A percentile compares a stretch with the other conserved stretches of the same genome.
Evolutionary conservation across 805 yeast species (phyloP).

Genomic region (Ogataea siamensis): DNA sequence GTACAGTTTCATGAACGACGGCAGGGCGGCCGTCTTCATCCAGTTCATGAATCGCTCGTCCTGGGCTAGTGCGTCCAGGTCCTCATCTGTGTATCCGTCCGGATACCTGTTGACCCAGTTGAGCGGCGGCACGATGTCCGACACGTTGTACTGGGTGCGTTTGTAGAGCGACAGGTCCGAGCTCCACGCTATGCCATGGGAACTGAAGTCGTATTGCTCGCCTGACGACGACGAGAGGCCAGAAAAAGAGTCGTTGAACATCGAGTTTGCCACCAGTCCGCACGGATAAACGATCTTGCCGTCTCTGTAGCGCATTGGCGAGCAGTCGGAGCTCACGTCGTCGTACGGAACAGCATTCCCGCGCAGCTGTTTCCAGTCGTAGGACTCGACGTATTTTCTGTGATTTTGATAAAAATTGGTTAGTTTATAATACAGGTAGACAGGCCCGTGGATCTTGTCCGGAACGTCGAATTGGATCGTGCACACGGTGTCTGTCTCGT

Average conservation of each 20-base stretch:
- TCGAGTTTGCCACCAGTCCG: conserved; percentile 90
- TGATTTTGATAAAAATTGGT: conserved; percentile 95
- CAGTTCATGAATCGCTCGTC: conserved; percentile 92
- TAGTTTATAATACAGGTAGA: conserved; percentile 77
- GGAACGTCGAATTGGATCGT: conserved; percentile 72
- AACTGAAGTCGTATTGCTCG: conserved; percentile 42
- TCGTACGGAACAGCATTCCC: conserved; percentile 64
- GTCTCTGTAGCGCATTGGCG: conserved; percentile 44
- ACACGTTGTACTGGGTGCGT: conserved; percentile 63
- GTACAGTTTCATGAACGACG: conserved; percentile 82
- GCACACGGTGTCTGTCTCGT: conserved; percentile 50
- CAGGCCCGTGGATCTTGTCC: conserved; percentile 62
- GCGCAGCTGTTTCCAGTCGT: conserved; percentile 73
- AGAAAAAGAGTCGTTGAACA: conserved; percentile 83
- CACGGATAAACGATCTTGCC: conserved; percentile 73
- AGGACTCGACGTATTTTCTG: conserved; percentile 86
- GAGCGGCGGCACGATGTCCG: conserved; percentile 88
- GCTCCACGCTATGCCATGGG: conserved; percentile 78
- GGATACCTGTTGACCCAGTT: conserved; percentile 83
- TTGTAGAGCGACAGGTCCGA: conserved; percentile 72
- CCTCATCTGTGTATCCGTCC: conserved; percentile 80
- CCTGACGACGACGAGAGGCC: conserved; percentile 33
- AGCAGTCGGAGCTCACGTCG: conserved; percentile 51
- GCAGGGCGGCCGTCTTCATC: conserved; percentile 97
- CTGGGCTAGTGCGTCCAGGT: conserved; percentile 68